Conservation (phyloP, 2,329 filamentous ascomycete genomes). For the Diaporthe sp. region DNA sequence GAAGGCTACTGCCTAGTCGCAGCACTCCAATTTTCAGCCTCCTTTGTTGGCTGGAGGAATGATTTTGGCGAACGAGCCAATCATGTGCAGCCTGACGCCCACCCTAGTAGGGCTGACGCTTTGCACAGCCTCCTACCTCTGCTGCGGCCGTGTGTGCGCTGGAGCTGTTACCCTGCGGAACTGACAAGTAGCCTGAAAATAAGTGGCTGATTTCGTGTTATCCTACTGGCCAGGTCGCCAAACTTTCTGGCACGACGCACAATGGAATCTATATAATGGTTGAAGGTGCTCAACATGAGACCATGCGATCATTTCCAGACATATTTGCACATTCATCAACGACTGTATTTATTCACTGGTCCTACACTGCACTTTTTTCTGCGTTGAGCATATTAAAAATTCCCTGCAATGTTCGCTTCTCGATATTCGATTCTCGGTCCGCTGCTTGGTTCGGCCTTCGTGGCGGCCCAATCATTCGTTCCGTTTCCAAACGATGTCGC, state of each 20-base stretch:
- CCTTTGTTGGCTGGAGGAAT: not conserved
- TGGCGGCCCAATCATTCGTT: conserved; percentile 29
- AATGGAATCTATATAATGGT: not conserved
- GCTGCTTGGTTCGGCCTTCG: not conserved
- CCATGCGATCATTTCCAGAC: not conserved
- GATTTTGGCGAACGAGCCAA: conserved; percentile 16
- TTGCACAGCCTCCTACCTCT: not conserved
- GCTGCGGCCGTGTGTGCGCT: not conserved
- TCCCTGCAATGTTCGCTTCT: not conserved
- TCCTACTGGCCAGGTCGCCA: conserved; percentile 22
- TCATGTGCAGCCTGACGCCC: conserved; percentile 1
- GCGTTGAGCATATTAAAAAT: too few relatives aligned
- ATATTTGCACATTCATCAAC: not conserved
- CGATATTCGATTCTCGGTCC: not conserved
- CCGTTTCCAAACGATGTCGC: conserved; percentile 16
- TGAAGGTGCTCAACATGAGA: not conserved
- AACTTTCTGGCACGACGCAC: not conserved
- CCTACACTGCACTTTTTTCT: not conserved
- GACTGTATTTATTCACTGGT: not conserved
- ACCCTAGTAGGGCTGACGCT: not conserved
- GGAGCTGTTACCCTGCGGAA: not conserved
- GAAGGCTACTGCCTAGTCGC: not conserved
- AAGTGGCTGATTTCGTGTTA: not conserved
- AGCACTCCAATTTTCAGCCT: not conserved
- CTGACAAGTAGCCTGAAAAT: not conserved